Conservation (phyloP, 1,139 yeast genomes). For the Diutina rugosa region DNA sequence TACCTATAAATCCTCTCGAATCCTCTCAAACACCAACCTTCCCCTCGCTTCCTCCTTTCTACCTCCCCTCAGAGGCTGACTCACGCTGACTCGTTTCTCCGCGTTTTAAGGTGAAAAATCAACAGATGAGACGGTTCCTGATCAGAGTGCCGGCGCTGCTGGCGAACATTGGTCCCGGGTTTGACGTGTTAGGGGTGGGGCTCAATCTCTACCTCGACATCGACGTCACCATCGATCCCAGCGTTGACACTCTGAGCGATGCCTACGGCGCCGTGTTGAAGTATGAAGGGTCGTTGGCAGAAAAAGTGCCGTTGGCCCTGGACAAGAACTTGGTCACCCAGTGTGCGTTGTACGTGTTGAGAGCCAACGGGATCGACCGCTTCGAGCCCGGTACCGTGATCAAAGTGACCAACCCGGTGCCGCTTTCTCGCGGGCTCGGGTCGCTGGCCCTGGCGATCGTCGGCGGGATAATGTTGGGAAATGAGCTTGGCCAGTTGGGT, state of each 20-base stretch:
- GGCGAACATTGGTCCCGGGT: slow-evolving; percentile 97
- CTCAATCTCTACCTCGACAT: slow-evolving; percentile 62
- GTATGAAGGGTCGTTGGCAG: slow-evolving; percentile 70
- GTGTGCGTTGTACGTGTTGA: slow-evolving; percentile 80
- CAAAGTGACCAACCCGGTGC: slow-evolving; percentile 80
- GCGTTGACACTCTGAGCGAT: slow-evolving; percentile 37
- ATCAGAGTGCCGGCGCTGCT: slow-evolving; percentile 91
- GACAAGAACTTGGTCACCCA: slow-evolving; percentile 79
- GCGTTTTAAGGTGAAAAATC: neutral
- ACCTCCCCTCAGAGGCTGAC: neutral
- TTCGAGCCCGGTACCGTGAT: slow-evolving; percentile 83
- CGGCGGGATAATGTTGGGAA: slow-evolving; percentile 90
- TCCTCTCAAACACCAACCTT: neutral
- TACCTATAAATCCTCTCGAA: neutral
- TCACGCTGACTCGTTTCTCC: neutral
- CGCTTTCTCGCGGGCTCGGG: slow-evolving; percentile 92
- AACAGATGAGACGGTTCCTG: slow-evolving; percentile 7
- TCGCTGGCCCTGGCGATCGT: slow-evolving; percentile 99
- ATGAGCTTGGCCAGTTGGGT: slow-evolving; percentile 63
- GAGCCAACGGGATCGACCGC: slow-evolving; percentile 60
- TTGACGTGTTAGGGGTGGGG: slow-evolving; percentile 91
- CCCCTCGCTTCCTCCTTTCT: neutral
- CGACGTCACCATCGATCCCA: slow-evolving; percentile 48
- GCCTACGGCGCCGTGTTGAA: slow-evolving; percentile 57
- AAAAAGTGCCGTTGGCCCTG: slow-evolving; percentile 61